Base-by-base conservation (phyloP, 768 basidiomycete genomes). In the Suillus hirtellus region DNA sequence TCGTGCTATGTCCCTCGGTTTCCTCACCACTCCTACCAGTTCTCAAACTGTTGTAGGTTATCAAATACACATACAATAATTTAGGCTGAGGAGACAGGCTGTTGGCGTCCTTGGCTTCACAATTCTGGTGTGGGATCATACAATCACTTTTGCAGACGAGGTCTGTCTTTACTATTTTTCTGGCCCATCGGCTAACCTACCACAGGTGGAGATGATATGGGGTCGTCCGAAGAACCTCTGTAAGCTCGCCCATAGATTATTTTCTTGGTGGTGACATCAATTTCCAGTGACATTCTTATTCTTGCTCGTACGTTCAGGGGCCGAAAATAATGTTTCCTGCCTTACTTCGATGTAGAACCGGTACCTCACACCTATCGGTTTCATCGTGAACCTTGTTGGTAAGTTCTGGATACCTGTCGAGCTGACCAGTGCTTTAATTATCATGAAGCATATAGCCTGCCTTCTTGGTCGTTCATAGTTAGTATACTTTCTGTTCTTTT, bases 361-460 rank as follows among this genome's bases (percentile, higher is more conserved):
- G 21, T 89, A 89, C 66, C 72, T 88, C 27, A 87, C 84, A 0
- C 86, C 87, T 0, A 72, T 88, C 2, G 85, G 84, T 1, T 89
- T 89, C 69, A 81, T 87, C 21, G 72, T 88, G 56, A 87, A 88
- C 65, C 67, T 87, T 1, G 66, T 73, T 9, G 84, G 70, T 71
- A 53, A 67, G 71, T 6, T 40, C 21, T 42, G 12, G 8, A 35
- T 56, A 1, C 24, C 17, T 19, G 9, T 42, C 6, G 14, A 27
- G 38, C 17, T 11, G 9, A 27, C 11, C 17, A 19, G 56, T 58
- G 38, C 17, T 58, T 40, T 9, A 38, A 27, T 58, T 58, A 40
- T 19, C 11, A 19, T 24, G 54, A 43, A 71, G 70, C 70, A 27
- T 70, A 46, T 59, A 63, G 35, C 24, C 66, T 72, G 37, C 54